Conservation (phyloP, 2,329 filamentous ascomycete species). For the Lizonia empirigonia region DNA sequence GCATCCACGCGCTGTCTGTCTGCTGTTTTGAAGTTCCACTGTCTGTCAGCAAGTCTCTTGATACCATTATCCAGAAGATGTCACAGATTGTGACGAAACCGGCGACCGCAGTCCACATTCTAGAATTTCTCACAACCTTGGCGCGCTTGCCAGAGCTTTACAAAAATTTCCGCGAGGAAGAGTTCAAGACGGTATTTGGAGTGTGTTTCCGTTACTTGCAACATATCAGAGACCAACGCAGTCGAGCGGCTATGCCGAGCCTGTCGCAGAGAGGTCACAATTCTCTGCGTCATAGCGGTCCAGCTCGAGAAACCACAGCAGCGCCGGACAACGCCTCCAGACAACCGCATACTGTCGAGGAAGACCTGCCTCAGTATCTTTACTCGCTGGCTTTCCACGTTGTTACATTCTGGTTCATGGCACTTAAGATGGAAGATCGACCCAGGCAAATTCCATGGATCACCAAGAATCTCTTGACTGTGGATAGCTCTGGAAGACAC, state of each 20-base stretch:
- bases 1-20: conserved; percentile 91
- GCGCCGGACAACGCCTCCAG: conserved; percentile 42
- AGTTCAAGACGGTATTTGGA: conserved; percentile 92
- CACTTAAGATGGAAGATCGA: conserved; percentile 82
- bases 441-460: conserved; percentile 89
- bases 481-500: conserved; percentile 74
- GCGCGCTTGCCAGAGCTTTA: conserved; percentile 84
- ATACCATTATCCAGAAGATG: conserved; percentile 89
- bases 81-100: conserved; percentile 94
- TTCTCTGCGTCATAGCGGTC: conserved; percentile 51
- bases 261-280: conserved; percentile 43
- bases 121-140: conserved; percentile 91
- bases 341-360: conserved; percentile 56
- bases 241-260: conserved; percentile 43
- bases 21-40: conserved; percentile 93
- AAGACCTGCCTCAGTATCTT: conserved; percentile 90
- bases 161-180: conserved; percentile 86
- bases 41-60: conserved; percentile 83
- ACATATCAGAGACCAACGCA: conserved; percentile 72
- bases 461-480: conserved; percentile 78
- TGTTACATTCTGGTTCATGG: conserved; percentile 96
- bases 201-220: conserved; percentile 95
- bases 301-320: conserved; percentile 50
- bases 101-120: conserved; percentile 88
- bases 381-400: conserved; percentile 93